Base-by-base conservation (phyloP, 2,329 filamentous ascomycete genomes). In the Cryphonectria japonica region DNA sequence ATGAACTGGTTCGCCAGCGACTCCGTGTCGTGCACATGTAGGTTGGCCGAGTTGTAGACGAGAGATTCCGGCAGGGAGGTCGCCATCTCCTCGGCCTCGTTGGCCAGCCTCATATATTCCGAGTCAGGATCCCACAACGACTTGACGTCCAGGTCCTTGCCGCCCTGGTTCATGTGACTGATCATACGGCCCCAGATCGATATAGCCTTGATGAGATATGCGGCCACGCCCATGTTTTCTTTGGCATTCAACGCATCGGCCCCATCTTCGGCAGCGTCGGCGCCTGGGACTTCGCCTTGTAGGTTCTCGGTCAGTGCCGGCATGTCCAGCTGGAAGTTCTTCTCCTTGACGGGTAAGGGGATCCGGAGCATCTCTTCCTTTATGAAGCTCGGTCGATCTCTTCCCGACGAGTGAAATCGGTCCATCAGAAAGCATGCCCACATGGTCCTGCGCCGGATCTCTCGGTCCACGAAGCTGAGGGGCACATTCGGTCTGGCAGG, bases 341-440 rank as follows among this genome's bases (percentile, higher is more conserved):
- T 91, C 79, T 99, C 96, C 78, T 93, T 95, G 76, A 98, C 93
- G 0, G 96, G 96, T 34, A 99, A 83, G 74, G 96, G 95, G 22
- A 98, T 93, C 75, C 94, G 91, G 73, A 98, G 88, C 69, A 93
- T 93, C 75, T 96, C 93, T 79, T 98, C 94, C 75, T 93, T 92
- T 69, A 97, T 92, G 75, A 98, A 97, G 68, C 94, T 93, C 29
- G 96, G 96, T 52, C 95, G 88, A 77, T 98, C 95, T 2, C 94
- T 97, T 1, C 96, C 95, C 1, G 95, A 98, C 0, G 95, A 98
- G 81, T 97, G 98, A 84, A 98, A 98, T 0, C 95, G 90, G 79
- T 99, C 96, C 95, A 98, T 98, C 70, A 98, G 81, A 77, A 97
- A 97, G 78, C 95, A 98, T 16, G 95, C 93, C 96, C 96, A 99